A percentile compares a stretch with the other conserved stretches of the same genome.
Conservation (phyloP, 192 early-diverging fungal genomes). For the Mortierella antarctica region DNA sequence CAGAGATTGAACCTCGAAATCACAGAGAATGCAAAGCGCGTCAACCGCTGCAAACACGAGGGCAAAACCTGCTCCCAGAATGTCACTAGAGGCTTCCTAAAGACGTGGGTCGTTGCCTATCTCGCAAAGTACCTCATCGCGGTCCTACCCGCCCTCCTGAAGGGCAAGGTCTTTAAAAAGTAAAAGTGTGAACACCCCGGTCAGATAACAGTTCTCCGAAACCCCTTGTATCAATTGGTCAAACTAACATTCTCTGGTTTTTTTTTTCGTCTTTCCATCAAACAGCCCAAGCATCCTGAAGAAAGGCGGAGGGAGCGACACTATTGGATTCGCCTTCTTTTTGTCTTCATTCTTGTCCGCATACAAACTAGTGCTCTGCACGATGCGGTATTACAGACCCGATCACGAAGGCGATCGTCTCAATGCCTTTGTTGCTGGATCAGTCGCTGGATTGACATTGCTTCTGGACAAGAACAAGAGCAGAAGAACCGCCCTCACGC, state of each 20-base stretch:
- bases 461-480: conserved; percentile 68
- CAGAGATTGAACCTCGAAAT: conserved; percentile 54
- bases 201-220: too few species aligned
- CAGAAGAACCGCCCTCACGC: conserved; percentile 69
- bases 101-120: conserved; percentile 70
- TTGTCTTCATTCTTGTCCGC: conserved; percentile 70
- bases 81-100: conserved; percentile 69
- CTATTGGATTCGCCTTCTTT: conserved; percentile 72
- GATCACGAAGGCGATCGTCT: conserved; percentile 60
- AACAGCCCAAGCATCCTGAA: conserved; percentile 58
- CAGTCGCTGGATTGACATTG: conserved; percentile 68
- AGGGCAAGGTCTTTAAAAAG: conserved; percentile 65
- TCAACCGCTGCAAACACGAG: conserved; percentile 64
- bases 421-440: conserved; percentile 73
- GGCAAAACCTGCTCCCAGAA: conserved; percentile 75
- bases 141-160: conserved; percentile 63
- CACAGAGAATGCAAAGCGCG: conserved; percentile 24
- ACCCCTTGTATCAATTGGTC: neutral
- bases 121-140: conserved; percentile 69
- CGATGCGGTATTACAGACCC: conserved; percentile 59
- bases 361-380: conserved; percentile 73
- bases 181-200: conserved; percentile 2
- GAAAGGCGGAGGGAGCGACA: conserved; percentile 68
- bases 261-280: neutral
- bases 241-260: neutral